These are phyloP conservation scores for barrel medic (Medicago truncatula) DNA, from an alignment of 306 rosid species.

Conservation along the genomic window MtrunA17r5.0-ANR NC_053042.1:36077501-36078000, in stretches of 20 bases:
- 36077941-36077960: conserved; percentile 66
- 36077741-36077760: too few species aligned
- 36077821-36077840: conserved; percentile 73
- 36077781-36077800: conserved; percentile 62
- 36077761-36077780: neutral
- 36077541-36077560: conserved; percentile 1
- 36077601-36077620: conserved; percentile 68
- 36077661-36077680: neutral
- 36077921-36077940: conserved; percentile 49
- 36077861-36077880: conserved; percentile 59
- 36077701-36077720: neutral
- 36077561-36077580: conserved; percentile 40
- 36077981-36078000: too few species aligned
- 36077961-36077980: neutral
- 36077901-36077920: conserved; percentile 57
- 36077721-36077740: neutral
- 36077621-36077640: conserved; percentile 78
- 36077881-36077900: conserved; percentile 66
- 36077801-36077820: conserved; percentile 65
- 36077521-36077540: neutral
- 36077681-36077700: neutral
- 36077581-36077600: conserved; percentile 73
- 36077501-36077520: conserved; percentile 7
- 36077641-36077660: conserved; percentile 40
- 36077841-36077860: conserved; percentile 67